Percentiles rank a stretch among this genome's conserved stretches.
These are phyloP conservation scores for Gossypium ekmanianum DNA, from an alignment of 345 rosid genomes.

Conservation along the genomic window DNA sequence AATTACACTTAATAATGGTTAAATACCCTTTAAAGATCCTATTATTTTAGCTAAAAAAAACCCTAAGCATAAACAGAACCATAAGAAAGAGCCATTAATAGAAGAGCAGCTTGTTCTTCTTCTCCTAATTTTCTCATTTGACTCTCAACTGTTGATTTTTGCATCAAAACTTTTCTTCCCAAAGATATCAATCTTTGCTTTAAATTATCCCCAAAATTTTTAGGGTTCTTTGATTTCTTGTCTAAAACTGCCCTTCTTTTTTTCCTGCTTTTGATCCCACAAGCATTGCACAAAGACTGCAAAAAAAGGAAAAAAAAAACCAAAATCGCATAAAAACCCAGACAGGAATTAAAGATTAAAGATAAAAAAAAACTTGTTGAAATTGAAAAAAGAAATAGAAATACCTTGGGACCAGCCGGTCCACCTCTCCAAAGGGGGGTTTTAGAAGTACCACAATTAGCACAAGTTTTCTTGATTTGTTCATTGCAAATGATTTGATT, in stretches of 20 bases:
- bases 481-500: constrained; percentile 26
- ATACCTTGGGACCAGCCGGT: constrained; percentile 96
- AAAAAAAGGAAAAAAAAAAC: not conserved
- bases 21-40: constrained; percentile 8
- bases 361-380: not conserved
- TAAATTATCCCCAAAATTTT: constrained; percentile 46
- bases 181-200: constrained; percentile 59
- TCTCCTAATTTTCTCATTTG: constrained; percentile 61
- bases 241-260: constrained; percentile 62
- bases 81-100: constrained; percentile 87
- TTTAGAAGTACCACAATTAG: constrained; percentile 82
- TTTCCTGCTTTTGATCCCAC: constrained; percentile 95
- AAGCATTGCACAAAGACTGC: constrained; percentile 93
- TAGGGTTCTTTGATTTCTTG: constrained; percentile 37
- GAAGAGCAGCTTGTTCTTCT: constrained; percentile 88
- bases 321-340: not conserved
- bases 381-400: not conserved
- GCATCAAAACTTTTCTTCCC: constrained; percentile 61
- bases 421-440: constrained; percentile 99
- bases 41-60: not conserved
- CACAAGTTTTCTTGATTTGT: constrained; percentile 59
- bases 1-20: constrained; percentile 28
- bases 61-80: constrained; percentile 61
- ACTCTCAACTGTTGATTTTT: constrained; percentile 51
- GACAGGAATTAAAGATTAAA: not conserved